Evolutionary conservation across 257 asterid species (phyloP).

Genomic region (Handroanthus guayacan): DNA sequence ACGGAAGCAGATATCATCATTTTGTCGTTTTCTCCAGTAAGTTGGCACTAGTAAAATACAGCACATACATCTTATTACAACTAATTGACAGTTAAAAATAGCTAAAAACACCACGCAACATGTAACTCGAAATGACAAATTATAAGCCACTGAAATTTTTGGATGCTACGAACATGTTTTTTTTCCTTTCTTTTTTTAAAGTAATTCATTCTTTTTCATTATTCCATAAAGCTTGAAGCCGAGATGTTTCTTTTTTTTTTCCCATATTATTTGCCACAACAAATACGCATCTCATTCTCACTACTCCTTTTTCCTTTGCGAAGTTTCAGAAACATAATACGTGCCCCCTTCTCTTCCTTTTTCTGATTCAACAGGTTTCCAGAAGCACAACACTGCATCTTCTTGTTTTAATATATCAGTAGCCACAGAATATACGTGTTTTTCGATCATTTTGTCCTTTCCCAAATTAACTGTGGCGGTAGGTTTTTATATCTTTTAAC

Average conservation of each 20-base stretch:
- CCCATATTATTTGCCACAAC: not conserved
- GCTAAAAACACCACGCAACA: not conserved
- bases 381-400: not conserved
- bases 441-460: not conserved
- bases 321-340: not conserved
- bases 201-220: not conserved
- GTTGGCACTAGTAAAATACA: too few species aligned
- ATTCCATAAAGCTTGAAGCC: not conserved
- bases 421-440: not conserved
- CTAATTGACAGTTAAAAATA: not conserved
- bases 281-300: constrained; percentile 5
- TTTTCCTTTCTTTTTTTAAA: not conserved
- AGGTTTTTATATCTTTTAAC: constrained; percentile 10
- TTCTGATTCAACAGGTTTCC: not conserved
- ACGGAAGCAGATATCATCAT: too few species aligned
- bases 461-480: not conserved
- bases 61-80: too few species aligned
- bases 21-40: too few species aligned
- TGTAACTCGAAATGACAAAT: not conserved
- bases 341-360: not conserved
- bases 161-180: not conserved
- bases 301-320: not conserved
- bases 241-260: not conserved
- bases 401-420: constrained; percentile 13
- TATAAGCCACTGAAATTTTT: not conserved